Base-by-base conservation (phyloP, 176 grass and related monocot genomes). In the Raddia distichophylla region DNA sequence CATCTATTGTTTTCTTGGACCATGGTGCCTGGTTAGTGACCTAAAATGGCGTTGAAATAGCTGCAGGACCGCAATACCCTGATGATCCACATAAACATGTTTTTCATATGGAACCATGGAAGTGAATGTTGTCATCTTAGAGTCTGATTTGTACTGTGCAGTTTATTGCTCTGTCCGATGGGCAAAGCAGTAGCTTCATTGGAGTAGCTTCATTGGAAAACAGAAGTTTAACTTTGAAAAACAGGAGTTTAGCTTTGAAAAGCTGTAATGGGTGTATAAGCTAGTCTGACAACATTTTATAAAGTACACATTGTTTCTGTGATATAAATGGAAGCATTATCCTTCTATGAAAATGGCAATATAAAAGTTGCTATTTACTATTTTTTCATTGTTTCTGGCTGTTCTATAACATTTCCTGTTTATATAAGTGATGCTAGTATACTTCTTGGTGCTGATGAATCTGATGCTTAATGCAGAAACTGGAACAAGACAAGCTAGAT, bases 401-500 rank as follows among this genome's bases (percentile, higher is more conserved):
- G 0, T 51, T 34, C 0, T 71, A 1, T 72, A 49, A 22, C 46
- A 0, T 10, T 14, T 27, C 14, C 1, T 58, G 10, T 69, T 69
- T 43, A 56, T 48, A 17, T 76, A 49, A 74, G 42, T 32, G 3
- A 7, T 51, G 18, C 34, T 15, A 2, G 12, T 51, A 16, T 42
- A 44, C 27, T 4, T 40, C 9, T 64, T 81, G 7, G 15, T 64
- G 14, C 2, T 37, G 64, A 57, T 71, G 9, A 18, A 17, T 43
- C 43, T 45, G 35, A n/a, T 85, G 55, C 51, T 77, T 53, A 66
- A 46, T 88, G 85, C 88, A 98, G 95, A 93, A 93, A 91, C 75
- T 86, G 84, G 95, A 98, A 67, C 86, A 89, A 48, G 95, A 98
- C 32, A 98, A 93, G 78, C 74, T 93, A 60, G 90, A 88, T 72